Percentiles rank a stretch among this genome's conserved stretches.
Evolutionary conservation across 2,329 filamentous ascomycete genomes (phyloP).

Genomic region (Lanzia echinophila): DNA sequence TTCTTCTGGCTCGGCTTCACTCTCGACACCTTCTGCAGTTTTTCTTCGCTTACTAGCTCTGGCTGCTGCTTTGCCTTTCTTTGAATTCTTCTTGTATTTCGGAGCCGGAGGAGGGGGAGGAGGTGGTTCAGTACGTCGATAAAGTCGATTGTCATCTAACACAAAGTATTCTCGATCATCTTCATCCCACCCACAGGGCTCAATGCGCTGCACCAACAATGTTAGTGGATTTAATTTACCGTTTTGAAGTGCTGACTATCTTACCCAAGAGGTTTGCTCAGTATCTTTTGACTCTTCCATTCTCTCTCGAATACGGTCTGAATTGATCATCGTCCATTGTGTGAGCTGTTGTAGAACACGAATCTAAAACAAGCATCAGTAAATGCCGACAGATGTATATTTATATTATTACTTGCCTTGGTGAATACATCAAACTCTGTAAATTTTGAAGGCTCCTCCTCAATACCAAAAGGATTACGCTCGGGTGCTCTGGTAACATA

Average conservation of each 20-base stretch:
- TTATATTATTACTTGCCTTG: constrained; percentile 49
- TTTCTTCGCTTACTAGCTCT: constrained; percentile 70
- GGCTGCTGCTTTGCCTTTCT: constrained; percentile 55
- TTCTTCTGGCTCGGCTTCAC: constrained; percentile 35
- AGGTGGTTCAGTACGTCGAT: constrained; percentile 74
- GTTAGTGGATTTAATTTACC: constrained; percentile 11
- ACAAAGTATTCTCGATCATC: constrained; percentile 84
- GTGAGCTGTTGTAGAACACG: constrained; percentile 81
- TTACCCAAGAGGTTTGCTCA: constrained; percentile 79
- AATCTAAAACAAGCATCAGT: constrained; percentile 41
- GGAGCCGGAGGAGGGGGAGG: constrained; percentile 47
- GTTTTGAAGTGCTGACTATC: background rate
- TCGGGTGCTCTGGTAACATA: constrained; percentile 74
- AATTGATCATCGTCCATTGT: constrained; percentile 80
- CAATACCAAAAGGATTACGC: constrained; percentile 78
- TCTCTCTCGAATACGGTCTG: constrained; percentile 78
- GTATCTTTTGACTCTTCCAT: constrained; percentile 76
- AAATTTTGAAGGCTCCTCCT: constrained; percentile 67
- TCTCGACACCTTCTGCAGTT: constrained; percentile 39
- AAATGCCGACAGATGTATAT: constrained; percentile 36
- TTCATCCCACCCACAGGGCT: constrained; percentile 81
- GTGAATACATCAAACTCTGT: constrained; percentile 73
- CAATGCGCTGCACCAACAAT: constrained; percentile 52
- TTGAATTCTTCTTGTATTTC: constrained; percentile 59
- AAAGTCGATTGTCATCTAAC: constrained; percentile 88